Evolutionary conservation across 768 basidiomycete species (phyloP).

Genomic region (Dictyophora rubrovolvata): DNA sequence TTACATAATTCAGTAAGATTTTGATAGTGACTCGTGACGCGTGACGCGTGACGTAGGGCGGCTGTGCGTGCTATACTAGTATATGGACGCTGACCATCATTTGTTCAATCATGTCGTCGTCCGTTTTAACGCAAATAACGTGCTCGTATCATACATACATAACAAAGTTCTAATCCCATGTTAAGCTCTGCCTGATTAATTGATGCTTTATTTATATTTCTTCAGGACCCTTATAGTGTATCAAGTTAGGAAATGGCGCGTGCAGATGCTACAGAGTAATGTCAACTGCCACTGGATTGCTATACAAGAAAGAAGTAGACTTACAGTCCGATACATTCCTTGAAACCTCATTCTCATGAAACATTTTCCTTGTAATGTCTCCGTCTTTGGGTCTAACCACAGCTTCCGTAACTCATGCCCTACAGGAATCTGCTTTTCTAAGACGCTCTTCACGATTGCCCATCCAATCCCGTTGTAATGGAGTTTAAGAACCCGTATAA

Average conservation of each 20-base stretch:
- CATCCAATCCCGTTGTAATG: conserved; percentile 49
- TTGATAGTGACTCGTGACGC: no score
- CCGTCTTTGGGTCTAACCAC: conserved; percentile 40
- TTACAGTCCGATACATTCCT: conserved; percentile 45
- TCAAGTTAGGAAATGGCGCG: conserved; percentile 44
- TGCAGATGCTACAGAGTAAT: conserved; percentile 35
- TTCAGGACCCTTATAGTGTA: conserved; percentile 36
- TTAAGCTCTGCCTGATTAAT: no score
- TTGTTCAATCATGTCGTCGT: no score
- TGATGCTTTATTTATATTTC: background rate
- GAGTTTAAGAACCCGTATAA: conserved; percentile 45
- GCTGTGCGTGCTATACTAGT: no score
- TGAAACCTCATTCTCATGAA: conserved; percentile 50
- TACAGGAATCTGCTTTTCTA: conserved; percentile 33
- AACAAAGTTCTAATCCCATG: no score
- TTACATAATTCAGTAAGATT: no score
- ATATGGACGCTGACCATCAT: no score
- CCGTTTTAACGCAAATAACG: no score
- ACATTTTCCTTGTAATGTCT: conserved; percentile 43
- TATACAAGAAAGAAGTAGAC: conserved; percentile 12
- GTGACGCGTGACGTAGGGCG: no score
- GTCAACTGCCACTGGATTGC: background rate
- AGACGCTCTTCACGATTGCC: conserved; percentile 36
- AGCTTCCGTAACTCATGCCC: conserved; percentile 37
- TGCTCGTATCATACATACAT: no score